Base-by-base conservation (phyloP, 2,329 filamentous ascomycete species). In the Dissoconium aciculare region DNA sequence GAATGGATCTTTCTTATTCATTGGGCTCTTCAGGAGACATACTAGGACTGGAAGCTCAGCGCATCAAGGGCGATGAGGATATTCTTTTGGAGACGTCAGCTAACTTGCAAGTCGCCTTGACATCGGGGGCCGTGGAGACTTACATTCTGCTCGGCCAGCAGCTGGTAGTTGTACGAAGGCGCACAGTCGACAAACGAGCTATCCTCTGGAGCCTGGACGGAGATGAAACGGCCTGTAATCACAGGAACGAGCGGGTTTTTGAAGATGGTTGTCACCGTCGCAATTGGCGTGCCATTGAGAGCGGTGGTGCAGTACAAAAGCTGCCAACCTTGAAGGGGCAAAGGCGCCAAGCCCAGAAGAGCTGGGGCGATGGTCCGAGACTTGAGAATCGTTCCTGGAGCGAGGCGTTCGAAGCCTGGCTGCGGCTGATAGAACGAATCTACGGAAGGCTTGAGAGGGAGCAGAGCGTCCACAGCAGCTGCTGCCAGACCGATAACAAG, bases 221-320 rank as follows among this genome's bases (percentile, higher is more conserved):
- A n/a, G n/a, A 16, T 11, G 35, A 31, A 5, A 59, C 30, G 47
- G 61, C 38, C 47, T 48, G 4, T 44, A 52, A n/a, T 62, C 51
- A 1, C 55, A 42, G 13, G n/a, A n/a, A n/a, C n/a, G n/a, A n/a
- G n/a, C n/a, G n/a, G n/a, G n/a, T n/a, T n/a, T n/a, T 36, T 38
- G 42, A 49, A 50, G 26, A 50, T 32, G 4, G 45, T 49, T 2
- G 46, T 49, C 5, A 43, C 45, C 4, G 32, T 34, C 6, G 45
- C 43, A 21, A 46, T 45, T 6, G 46, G 41, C 9, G 44, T 39
- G 15, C 46, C 46, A 32, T 49, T 40, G 31, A 41, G 27, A 3
- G 44, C 38, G 11, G 37, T 44, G 5, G 46, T 47, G 5, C 44
- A 39, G 21, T 44, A 49, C 1, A 50, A 40, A 16, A 50, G 28